phyloP scores from a whole-genome alignment of 768 basidiomycete genomes.

The Suillus alpinus region DNA sequence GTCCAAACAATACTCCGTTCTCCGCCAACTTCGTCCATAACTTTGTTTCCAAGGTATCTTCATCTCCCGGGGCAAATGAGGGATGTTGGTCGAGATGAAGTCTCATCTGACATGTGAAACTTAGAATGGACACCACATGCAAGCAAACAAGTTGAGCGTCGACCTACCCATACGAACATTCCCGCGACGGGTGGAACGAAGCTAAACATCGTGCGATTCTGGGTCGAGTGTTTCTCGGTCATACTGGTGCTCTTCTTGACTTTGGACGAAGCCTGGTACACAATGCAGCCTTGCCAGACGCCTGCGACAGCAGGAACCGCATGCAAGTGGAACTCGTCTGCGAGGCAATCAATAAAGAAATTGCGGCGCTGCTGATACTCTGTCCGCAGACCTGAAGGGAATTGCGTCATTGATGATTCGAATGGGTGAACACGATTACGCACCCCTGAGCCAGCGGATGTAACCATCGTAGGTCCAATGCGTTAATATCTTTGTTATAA shows the following conservation, averaged over 20 bases:
- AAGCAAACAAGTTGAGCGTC: slow-evolving; percentile 13
- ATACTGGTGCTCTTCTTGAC: slow-evolving; percentile 18
- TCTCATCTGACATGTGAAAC: slow-evolving; percentile 42
- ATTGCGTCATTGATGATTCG: background rate
- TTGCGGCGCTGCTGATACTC: slow-evolving; percentile 62
- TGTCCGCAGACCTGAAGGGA: slow-evolving; percentile 40
- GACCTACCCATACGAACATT: slow-evolving; percentile 73
- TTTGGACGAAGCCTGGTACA: slow-evolving; percentile 46
- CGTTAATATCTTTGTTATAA: slow-evolving; percentile 59
- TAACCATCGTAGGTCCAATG: slow-evolving; percentile 74
- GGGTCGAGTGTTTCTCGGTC: slow-evolving; percentile 40
- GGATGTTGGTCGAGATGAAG: slow-evolving; percentile 62
- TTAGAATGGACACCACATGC: background rate
- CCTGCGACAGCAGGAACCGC: slow-evolving; percentile 26
- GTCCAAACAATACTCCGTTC: slow-evolving; percentile 59
- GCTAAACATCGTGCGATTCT: slow-evolving; percentile 45
- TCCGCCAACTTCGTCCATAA: slow-evolving; percentile 63
- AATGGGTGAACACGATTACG: background rate
- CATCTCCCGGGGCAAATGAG: slow-evolving; percentile 33
- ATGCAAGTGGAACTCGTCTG: slow-evolving; percentile 60
- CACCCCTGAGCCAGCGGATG: slow-evolving; percentile 74
- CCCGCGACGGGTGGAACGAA: slow-evolving; percentile 79
- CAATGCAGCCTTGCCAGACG: slow-evolving; percentile 36
- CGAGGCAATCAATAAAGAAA: slow-evolving; percentile 60
- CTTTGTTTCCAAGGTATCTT: slow-evolving; percentile 49